Evolutionary conservation across 2,329 filamentous ascomycete species (phyloP), one percentile per base, ranked within the genome.

Genomic region (Neofusicoccum laricinum): DNA sequence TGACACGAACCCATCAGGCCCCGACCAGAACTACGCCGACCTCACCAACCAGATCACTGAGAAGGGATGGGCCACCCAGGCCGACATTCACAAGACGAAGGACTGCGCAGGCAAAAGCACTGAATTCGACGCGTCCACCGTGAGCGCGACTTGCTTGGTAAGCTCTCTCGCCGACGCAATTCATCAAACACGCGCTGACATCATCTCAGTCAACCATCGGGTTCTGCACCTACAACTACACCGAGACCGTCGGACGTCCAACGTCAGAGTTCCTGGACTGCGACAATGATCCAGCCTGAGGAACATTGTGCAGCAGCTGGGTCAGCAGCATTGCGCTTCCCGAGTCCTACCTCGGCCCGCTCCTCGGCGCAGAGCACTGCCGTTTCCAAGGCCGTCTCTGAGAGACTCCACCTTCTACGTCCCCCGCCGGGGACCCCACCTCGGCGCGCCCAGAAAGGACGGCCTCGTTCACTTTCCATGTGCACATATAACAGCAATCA

Each of bases 151-250:
- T 3, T 55, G 50, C 34, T 21, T 55, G 50, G 50, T 55, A 55
- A 4, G 11, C 5, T n/a, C 15, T 30, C 17, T 15, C 6, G 14
- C 10, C 8, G 3, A 5, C 15, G 6, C n/a, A 10, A n/a, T n/a
- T 40, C 34, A 12, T 4, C 10, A 11, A 17, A 25, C 10, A 14
- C 4, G 19, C 19, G 11, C 50, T 55, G 12, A 55, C 34, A 12
- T 14, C 32, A n/a, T 17, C 36, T 25, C 12, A 55, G 50, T 55
- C 50, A 5, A 55, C 50, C n/a, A 34, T 40, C n/a, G 50, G 50
- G 4, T 55, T 55, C 50, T 55, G 50, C 34, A 55, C 50, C 10
- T 55, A 55, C 50, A 55, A 55, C 32, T 55, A 55, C 34, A 30
- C 25, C 25, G 7, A 4, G 7, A 30, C 25, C 25, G 25, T 30